A percentile compares a stretch with the other conserved stretches of the same genome.
phyloP scores from a whole-genome alignment of 148 eudicot genomes.

The Amaranthus cruentus region DNA sequence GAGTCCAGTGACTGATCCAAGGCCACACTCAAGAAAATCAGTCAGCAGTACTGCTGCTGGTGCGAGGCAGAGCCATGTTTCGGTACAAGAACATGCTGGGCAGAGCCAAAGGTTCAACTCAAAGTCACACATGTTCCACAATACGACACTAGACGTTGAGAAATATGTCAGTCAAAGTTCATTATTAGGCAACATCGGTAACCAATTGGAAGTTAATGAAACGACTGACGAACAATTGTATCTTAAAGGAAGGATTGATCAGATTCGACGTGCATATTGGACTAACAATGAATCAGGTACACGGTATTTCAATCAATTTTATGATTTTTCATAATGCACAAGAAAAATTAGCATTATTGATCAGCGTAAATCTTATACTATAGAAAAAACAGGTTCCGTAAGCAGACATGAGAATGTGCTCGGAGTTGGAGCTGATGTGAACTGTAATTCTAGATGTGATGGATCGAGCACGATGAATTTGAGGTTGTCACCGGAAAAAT shows the following conservation, averaged over 20 bases:
- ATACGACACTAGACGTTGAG: not conserved
- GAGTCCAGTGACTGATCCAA: not conserved
- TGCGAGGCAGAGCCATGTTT: not conserved
- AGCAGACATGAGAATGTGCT: not conserved
- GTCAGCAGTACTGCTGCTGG: not conserved
- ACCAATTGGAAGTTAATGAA: constrained; percentile 1
- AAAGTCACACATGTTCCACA: not conserved
- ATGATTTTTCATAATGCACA: not conserved
- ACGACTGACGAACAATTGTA: not conserved
- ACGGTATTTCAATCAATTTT: not conserved
- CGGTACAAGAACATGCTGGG: not conserved
- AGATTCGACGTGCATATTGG: constrained; percentile 21
- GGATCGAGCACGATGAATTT: constrained; percentile 1
- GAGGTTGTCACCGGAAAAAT: not conserved
- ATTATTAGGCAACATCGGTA: not conserved
- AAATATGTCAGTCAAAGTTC: not conserved
- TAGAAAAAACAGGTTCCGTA: not conserved
- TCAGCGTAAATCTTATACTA: not conserved
- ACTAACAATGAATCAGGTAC: constrained; percentile 11
- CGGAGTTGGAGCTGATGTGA: not conserved
- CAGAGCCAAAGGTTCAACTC: not conserved
- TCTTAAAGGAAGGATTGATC: constrained; percentile 17
- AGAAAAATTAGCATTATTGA: not conserved
- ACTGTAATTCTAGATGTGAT: not conserved
- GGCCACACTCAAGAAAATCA: not conserved